Conservation (phyloP, 306 rosid genomes). For the apple (Malus domestica) region ASM211411v1 NC_041791.1:17179501-17180000, state of each 20-base stretch:
- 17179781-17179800: too few species aligned
- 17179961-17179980: neutral
- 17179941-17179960: neutral
- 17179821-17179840: neutral
- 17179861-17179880: neutral
- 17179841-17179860: neutral
- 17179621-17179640: neutral
- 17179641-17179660: neutral
- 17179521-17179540: constrained; percentile 95
- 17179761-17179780: too few species aligned
- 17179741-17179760: too few species aligned
- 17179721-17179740: neutral
- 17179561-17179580: neutral
- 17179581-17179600: neutral
- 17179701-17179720: neutral
- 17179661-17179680: neutral
- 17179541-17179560: constrained; percentile 46
- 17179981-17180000: neutral
- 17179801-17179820: neutral
- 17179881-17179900: neutral
- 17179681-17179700: neutral
- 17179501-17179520: constrained; percentile 94
- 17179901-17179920: neutral
- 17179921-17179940: neutral
- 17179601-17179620: neutral